These are phyloP conservation scores for Tagetes patula DNA, from an alignment of 129 eudicot species.

Conservation along the genomic window DNA sequence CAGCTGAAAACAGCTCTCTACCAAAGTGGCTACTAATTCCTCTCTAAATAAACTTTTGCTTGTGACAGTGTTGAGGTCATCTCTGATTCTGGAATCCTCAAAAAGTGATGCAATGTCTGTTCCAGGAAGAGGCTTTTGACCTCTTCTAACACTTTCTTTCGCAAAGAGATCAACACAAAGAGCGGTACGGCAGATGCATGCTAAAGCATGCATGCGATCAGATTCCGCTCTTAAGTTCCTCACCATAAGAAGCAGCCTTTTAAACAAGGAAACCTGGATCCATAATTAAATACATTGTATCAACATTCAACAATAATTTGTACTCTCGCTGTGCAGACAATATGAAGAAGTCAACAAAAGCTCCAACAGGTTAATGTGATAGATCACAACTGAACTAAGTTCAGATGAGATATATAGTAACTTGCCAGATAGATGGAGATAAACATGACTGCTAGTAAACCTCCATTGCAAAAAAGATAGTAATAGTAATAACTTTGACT, in stretches of 20 bases:
- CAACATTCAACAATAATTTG: conserved; percentile 23
- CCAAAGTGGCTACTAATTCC: conserved; percentile 93
- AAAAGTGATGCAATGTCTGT: conserved; percentile 95
- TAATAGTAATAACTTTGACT: background rate
- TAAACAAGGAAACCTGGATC: conserved; percentile 78
- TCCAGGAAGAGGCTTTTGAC: conserved; percentile 95
- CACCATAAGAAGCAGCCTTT: conserved; percentile 93
- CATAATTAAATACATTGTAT: conserved; percentile 14
- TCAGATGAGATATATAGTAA: background rate
- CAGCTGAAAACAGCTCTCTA: conserved; percentile 95
- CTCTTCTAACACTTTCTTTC: conserved; percentile 91
- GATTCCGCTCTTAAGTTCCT: conserved; percentile 96
- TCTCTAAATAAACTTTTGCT: conserved; percentile 94
- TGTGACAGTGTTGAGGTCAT: conserved; percentile 77
- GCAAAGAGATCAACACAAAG: conserved; percentile 96
- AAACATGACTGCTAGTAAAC: background rate
- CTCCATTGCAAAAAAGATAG: background rate
- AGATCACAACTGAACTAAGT: background rate
- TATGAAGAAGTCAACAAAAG: conserved; percentile 13
- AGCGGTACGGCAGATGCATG: conserved; percentile 95
- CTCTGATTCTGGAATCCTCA: conserved; percentile 77
- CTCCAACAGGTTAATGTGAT: conserved; percentile 1
- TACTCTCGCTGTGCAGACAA: conserved; percentile 8
- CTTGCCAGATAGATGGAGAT: background rate
- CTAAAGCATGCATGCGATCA: conserved; percentile 98